A percentile compares a stretch with the other conserved stretches of the same genome.
phyloP scores from a whole-genome alignment of 257 asterid genomes.

The Solanum raphanifolium region DNA sequence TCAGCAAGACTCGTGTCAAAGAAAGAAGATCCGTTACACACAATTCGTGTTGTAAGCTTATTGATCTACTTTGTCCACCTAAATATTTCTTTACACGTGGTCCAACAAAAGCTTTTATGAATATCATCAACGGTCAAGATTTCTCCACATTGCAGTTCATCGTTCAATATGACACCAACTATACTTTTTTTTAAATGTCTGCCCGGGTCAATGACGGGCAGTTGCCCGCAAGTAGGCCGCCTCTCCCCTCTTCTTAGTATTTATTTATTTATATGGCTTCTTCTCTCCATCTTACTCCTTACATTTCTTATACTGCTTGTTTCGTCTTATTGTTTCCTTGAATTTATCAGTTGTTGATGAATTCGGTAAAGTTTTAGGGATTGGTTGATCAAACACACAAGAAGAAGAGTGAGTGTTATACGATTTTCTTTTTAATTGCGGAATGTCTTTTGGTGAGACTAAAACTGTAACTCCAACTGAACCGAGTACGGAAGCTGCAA shows the following conservation, averaged over 20 bases:
- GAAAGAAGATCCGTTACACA: constrained; percentile 14
- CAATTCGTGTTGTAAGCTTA: constrained; percentile 19
- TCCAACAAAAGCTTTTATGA: not conserved
- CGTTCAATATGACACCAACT: constrained; percentile 62
- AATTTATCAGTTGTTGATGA: not conserved
- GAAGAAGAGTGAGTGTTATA: not conserved
- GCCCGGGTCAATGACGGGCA: constrained; percentile 31
- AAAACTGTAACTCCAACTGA: constrained; percentile 50
- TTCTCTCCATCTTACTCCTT: not conserved
- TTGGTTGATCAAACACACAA: not conserved
- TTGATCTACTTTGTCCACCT: constrained; percentile 42
- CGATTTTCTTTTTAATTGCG: constrained; percentile 27
- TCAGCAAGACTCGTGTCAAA: constrained; percentile 61
- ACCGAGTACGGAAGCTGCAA: constrained; percentile 50
- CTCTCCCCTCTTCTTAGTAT: not conserved
- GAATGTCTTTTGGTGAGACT: constrained; percentile 63
- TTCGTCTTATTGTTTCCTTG: not conserved
- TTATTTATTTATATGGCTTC: not conserved
- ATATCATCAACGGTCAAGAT: constrained; percentile 15
- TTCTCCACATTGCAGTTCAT: constrained; percentile 17
- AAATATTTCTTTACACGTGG: constrained; percentile 32
- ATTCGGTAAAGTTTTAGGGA: not conserved
- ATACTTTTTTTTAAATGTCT: not conserved
- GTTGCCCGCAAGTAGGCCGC: constrained; percentile 42
- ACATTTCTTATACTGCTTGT: not conserved